Evolutionary conservation across 352 stramenopile genomes (phyloP).

Genomic region (Globisporangium rhizosaccharum): DNA sequence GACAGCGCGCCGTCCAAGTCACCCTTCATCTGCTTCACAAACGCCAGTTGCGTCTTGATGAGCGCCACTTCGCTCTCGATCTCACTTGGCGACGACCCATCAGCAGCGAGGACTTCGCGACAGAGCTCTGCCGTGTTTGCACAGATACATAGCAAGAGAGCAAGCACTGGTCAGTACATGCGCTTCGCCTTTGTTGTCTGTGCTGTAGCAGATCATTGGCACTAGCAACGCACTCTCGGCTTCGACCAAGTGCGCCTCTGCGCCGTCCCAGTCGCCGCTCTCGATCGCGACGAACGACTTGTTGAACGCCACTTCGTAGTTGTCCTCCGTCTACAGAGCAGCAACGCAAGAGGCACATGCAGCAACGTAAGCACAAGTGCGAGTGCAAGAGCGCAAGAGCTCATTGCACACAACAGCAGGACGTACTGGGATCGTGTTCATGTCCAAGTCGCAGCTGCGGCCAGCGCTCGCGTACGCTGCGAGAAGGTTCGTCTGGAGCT

Average conservation of each 20-base stretch:
- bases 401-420: background rate
- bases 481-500: conserved; percentile 76
- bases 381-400: background rate
- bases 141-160: conserved; percentile 2
- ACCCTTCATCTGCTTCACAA: conserved; percentile 75
- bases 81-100: conserved; percentile 47
- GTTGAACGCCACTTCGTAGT: conserved; percentile 81
- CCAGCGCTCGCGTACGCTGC: conserved; percentile 65
- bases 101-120: conserved; percentile 46
- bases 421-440: conserved; percentile 43
- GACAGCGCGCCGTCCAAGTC: conserved; percentile 61
- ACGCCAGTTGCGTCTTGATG: conserved; percentile 68
- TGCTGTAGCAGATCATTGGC: background rate
- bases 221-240: conserved; percentile 45
- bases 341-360: background rate
- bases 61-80: conserved; percentile 69
- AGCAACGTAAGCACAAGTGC: background rate
- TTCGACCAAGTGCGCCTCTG: conserved; percentile 40
- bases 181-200: too few species aligned
- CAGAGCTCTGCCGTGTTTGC: conserved; percentile 40
- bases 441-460: conserved; percentile 45
- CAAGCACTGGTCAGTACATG: background rate
- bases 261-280: conserved; percentile 40
- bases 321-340: conserved; percentile 47
- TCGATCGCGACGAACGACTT: conserved; percentile 81